Evolutionary conservation across 1,284 basidiomycete genomes (phyloP).

Genomic region (Fomitopsis schrenkii): DNA sequence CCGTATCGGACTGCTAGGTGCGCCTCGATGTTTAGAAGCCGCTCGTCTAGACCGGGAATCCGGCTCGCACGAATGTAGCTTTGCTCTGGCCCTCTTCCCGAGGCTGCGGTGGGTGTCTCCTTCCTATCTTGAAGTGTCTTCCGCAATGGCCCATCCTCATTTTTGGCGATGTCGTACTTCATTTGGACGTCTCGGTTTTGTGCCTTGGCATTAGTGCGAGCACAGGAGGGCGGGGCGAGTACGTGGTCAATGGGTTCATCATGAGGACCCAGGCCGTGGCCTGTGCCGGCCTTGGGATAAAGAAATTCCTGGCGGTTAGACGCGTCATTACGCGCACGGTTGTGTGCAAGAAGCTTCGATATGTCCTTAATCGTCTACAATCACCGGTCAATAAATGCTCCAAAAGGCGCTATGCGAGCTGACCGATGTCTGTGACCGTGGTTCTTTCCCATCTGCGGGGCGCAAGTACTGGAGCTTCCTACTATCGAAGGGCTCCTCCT

Average conservation of each 20-base stretch:
- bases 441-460: constrained; percentile 37
- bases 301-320: constrained; percentile 76
- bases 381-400: background rate
- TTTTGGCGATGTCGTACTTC: constrained; percentile 79
- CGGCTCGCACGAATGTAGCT: constrained; percentile 29
- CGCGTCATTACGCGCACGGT: constrained; percentile 63
- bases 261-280: constrained; percentile 29
- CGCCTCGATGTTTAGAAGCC: constrained; percentile 59
- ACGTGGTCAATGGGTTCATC: constrained; percentile 24
- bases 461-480: constrained; percentile 62
- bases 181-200: constrained; percentile 72
- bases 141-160: constrained; percentile 69
- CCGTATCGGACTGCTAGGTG: constrained; percentile 73
- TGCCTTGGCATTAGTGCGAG: constrained; percentile 65
- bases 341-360: constrained; percentile 63
- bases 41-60: constrained; percentile 58
- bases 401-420: constrained; percentile 14
- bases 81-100: background rate
- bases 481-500: constrained; percentile 45
- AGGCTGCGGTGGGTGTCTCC: background rate
- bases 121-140: constrained; percentile 41
- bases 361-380: constrained; percentile 63
- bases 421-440: constrained; percentile 55
- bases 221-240: constrained; percentile 46
- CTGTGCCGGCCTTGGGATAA: constrained; percentile 50